Base-by-base conservation (phyloP, 441 rosid species). In the Erodium trifolium region DNA sequence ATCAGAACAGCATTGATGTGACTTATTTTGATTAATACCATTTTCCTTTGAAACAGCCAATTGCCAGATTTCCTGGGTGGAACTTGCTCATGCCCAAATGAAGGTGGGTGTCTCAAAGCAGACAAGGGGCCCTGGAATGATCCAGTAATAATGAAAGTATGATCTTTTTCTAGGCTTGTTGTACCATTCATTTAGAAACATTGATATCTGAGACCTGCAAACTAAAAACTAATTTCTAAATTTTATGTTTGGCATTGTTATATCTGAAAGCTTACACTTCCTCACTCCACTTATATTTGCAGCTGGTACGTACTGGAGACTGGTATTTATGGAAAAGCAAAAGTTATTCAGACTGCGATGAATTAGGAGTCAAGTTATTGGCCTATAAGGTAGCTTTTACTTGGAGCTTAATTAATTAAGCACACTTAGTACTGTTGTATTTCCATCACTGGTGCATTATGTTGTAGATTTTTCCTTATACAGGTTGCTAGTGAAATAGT, bases 61-160 rank as follows among this genome's bases (percentile, higher is more conserved):
- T 84, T 95, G 87, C 99, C 99, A 13, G 95, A 89, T 70, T 90
- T 89, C 83, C 83, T 95, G 71, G 99, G 99, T 43, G 99, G 99
- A 71, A 75, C 78, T 51, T 95, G 99, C 72, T 84, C 84, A 18
- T 95, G 99, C 73, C 86, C 89, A 64, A 90, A 87, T 71, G 85
- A 88, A 79, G 99, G 99, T 65, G 98, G 99, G 71, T 95, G 99
- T 81, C 91, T 92, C 82, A 80, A 76, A 55, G 92, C 99, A 75
- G 99, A 92, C 72, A 95, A 95, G 81, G 99, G 99, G 67, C 99
- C 99, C 43, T 95, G 99, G 99, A 92, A 85, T 78, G 88, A 92
- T 77, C 90, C 90, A 3, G 91, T 86, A 69, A 88, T 95, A 65
- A 77, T 95, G 67, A 95, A 90, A 93, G 99, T 89, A 68, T 55